phyloP scores from a whole-genome alignment of 371 early-diverging fungal species.

The Mortierella sp. region DNA sequence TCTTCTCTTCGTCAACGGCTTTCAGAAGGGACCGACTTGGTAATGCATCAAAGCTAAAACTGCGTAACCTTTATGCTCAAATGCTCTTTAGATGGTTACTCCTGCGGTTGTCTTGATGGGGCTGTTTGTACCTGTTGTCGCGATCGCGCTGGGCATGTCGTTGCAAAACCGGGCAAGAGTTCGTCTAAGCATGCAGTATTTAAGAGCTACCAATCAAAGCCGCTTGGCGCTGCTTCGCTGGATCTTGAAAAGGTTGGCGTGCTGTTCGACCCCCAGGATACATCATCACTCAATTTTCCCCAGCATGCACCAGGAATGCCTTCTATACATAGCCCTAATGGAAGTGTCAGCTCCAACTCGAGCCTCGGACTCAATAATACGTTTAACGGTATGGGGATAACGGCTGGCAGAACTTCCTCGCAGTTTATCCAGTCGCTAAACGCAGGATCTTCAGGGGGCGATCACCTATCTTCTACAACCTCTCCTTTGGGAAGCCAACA shows the following conservation, averaged over 20 bases:
- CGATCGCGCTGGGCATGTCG: conserved; percentile 38
- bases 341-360: conserved; percentile 21
- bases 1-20: not conserved
- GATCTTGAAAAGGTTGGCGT: conserved; percentile 21
- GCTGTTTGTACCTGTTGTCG: conserved; percentile 41
- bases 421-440: conserved; percentile 4
- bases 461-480: conserved; percentile 4
- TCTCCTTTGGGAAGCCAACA: conserved; percentile 17
- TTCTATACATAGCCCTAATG: conserved; percentile 27
- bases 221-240: conserved; percentile 14
- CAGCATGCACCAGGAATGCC: conserved; percentile 11
- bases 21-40: not conserved
- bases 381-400: conserved; percentile 21
- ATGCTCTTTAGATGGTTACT: not conserved
- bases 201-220: conserved; percentile 17
- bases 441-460: conserved; percentile 13
- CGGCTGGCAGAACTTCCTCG: not conserved
- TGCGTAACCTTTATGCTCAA: not conserved
- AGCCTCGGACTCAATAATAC: conserved; percentile 22
- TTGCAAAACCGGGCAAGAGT: conserved; percentile 30
- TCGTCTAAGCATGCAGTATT: conserved; percentile 22
- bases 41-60: not conserved
- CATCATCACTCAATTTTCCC: not conserved
- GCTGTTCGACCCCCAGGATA: conserved; percentile 13
- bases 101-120: conserved; percentile 41